These are phyloP conservation scores for Collybia mongolica DNA, from an alignment of 768 basidiomycete species.

Conservation along the genomic window DNA sequence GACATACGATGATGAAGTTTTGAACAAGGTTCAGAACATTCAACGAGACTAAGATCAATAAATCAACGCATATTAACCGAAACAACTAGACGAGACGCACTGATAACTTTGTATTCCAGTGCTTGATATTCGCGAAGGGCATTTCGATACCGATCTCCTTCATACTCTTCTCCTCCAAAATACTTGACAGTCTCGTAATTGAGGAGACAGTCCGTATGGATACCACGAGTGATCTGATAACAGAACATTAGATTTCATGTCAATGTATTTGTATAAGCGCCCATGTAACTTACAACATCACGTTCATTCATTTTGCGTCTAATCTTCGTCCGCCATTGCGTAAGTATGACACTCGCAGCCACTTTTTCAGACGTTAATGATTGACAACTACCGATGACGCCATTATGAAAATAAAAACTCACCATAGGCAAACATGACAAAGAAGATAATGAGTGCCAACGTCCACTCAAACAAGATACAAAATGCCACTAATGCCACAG, in stretches of 20 bases:
- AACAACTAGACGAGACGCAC: slow-evolving; percentile 36
- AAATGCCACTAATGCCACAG: slow-evolving; percentile 70
- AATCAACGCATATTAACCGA: neutral
- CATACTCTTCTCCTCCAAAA: slow-evolving; percentile 84
- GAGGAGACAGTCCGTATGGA: slow-evolving; percentile 77
- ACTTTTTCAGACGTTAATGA: slow-evolving; percentile 27
- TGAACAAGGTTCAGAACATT: slow-evolving; percentile 78
- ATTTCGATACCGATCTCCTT: slow-evolving; percentile 65
- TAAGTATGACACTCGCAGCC: slow-evolving; percentile 51
- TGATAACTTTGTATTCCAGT: slow-evolving; percentile 70
- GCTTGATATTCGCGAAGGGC: slow-evolving; percentile 75
- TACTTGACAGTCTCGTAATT: slow-evolving; percentile 89
- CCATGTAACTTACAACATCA: slow-evolving; percentile 55
- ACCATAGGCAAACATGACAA: slow-evolving; percentile 78
- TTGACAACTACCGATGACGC: neutral
- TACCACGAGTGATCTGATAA: slow-evolving; percentile 68
- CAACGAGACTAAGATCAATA: slow-evolving; percentile 49
- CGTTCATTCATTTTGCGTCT: slow-evolving; percentile 80
- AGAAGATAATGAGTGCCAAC: slow-evolving; percentile 62
- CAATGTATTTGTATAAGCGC: no score
- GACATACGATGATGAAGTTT: slow-evolving; percentile 74
- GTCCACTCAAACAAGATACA: slow-evolving; percentile 62
- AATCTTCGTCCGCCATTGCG: slow-evolving; percentile 71
- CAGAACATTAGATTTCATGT: slow-evolving; percentile 1
- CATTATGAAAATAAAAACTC: slow-evolving; percentile 20